Percentiles rank a stretch among this genome's conserved stretches.
phyloP scores from a whole-genome alignment of 1,284 basidiomycete species.

The Nidula niveotomentosa region DNA sequence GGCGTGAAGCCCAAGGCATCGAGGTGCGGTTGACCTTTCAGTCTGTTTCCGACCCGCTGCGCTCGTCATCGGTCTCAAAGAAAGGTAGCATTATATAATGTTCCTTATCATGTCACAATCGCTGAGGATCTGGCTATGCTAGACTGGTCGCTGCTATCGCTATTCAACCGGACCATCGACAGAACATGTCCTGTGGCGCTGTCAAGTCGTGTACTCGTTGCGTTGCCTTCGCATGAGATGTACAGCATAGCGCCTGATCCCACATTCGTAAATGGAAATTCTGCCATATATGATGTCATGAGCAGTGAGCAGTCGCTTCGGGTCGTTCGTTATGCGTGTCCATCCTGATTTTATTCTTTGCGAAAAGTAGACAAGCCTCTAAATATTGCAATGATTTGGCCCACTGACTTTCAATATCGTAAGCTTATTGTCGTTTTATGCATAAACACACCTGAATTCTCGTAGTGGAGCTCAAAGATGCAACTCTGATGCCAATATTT shows the following conservation, averaged over 20 bases:
- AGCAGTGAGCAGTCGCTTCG: slow-evolving; percentile 33
- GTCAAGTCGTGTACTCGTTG: slow-evolving; percentile 51
- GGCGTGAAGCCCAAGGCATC: slow-evolving; percentile 51
- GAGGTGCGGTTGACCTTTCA: slow-evolving; percentile 80
- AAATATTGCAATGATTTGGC: slow-evolving; percentile 59
- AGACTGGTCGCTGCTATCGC: slow-evolving; percentile 80
- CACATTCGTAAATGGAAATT: slow-evolving; percentile 21
- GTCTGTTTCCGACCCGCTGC: slow-evolving; percentile 79
- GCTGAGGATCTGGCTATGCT: slow-evolving; percentile 8
- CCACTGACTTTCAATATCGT: slow-evolving; percentile 64
- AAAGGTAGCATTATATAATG: slow-evolving; percentile 47
- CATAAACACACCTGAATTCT: not conserved
- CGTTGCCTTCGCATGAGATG: slow-evolving; percentile 37
- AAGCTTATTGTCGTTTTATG: slow-evolving; percentile 18
- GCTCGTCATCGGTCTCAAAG: slow-evolving; percentile 43
- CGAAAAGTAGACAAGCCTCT: slow-evolving; percentile 36
- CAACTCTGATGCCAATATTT: slow-evolving; percentile 48
- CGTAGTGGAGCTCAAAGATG: slow-evolving; percentile 11
- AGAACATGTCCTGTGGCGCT: slow-evolving; percentile 60
- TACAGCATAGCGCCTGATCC: slow-evolving; percentile 55
- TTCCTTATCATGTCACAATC: slow-evolving; percentile 5
- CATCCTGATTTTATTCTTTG: slow-evolving; percentile 8
- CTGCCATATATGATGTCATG: slow-evolving; percentile 49
- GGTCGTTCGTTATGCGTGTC: slow-evolving; percentile 9
- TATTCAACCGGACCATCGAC: slow-evolving; percentile 73